Conservation (phyloP, 768 basidiomycete genomes). For the Calocybe indica region DNA sequence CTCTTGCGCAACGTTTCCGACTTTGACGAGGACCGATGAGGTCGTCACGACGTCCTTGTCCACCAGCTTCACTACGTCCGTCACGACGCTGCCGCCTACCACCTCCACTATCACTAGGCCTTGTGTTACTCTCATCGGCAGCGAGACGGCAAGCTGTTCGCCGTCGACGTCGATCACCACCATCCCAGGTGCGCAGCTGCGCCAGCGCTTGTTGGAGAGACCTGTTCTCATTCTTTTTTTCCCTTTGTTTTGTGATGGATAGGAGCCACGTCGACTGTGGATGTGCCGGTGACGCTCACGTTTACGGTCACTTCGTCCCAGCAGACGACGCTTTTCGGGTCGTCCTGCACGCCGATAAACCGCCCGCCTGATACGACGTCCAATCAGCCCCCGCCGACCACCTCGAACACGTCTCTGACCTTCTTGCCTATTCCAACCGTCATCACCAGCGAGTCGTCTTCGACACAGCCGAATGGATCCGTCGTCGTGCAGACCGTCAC, state of each 20-base stretch:
- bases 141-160: constrained; percentile 5
- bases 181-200: constrained; percentile 15
- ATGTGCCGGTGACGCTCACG: constrained; percentile 34
- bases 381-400: constrained; percentile 1
- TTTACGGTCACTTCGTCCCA: constrained; percentile 24
- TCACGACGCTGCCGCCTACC: constrained; percentile 22
- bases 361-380: constrained; percentile 2
- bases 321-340: constrained; percentile 34
- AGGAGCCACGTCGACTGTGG: constrained; percentile 20
- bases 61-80: constrained; percentile 30
- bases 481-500: constrained; percentile 30
- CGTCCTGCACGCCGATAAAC: constrained; percentile 25
- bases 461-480: constrained; percentile 36
- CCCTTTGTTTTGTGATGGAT: background rate
- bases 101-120: constrained; percentile 24
- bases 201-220: constrained; percentile 4
- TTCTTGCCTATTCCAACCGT: constrained; percentile 25
- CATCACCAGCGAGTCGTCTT: constrained; percentile 21
- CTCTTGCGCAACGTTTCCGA: constrained; percentile 37
- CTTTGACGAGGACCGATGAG: constrained; percentile 33
- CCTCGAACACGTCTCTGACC: constrained; percentile 8
- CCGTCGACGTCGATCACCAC: constrained; percentile 11
- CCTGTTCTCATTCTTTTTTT: constrained; percentile 7
- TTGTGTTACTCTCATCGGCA: constrained; percentile 8
- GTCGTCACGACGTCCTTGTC: constrained; percentile 26